Base-by-base conservation (phyloP, 257 asterid species). In the Gynochthodes officinalis region DNA sequence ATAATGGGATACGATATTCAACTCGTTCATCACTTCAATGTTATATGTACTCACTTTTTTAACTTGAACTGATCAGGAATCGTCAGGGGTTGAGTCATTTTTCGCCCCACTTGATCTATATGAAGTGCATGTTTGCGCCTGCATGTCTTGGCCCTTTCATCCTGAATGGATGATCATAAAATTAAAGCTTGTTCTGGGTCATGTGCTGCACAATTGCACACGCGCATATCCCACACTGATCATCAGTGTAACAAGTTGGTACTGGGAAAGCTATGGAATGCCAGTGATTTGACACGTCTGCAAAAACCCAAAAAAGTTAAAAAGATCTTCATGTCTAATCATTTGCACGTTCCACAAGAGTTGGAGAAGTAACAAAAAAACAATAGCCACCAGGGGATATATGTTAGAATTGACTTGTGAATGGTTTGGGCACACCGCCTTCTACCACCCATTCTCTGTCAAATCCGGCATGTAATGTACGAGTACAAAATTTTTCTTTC, bases 71-170 rank as follows among this genome's bases (percentile, higher is more conserved):
- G 33, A 55, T 65, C 33, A 39, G 16, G 37, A 18, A n/a, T 64
- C 50, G 30, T 27, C 75, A 60, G n/a, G 50, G 53, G 46, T 37
- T 39, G 42, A 64, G 50, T 50, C 35, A 50, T 25, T 23, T 58
- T 25, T 39, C 43, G 48, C 69, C 53, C 57, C 54, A 70, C 64
- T 70, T 64, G 54, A 64, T 25, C 54, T 0, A 16, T 7, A 50
- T 21, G 57, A 50, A 1, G 7, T 33, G n/a, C n/a, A 4, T 21
- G 25, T 61, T 62, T 71, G 77, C 73, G 78, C 80, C 80, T 75
- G 83, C 80, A 50, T 72, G 83, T 64, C 58, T 72, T 75, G 80
- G 72, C 75, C 74, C 80, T 80, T 80, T 80, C 83, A 80, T 71
- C 75, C 69, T 19, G 53, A 35, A 39, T 64, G 52, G 53, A n/a